phyloP scores from a whole-genome alignment of 495 filamentous ascomycete species.

The Aspergillus nidulans region DNA sequence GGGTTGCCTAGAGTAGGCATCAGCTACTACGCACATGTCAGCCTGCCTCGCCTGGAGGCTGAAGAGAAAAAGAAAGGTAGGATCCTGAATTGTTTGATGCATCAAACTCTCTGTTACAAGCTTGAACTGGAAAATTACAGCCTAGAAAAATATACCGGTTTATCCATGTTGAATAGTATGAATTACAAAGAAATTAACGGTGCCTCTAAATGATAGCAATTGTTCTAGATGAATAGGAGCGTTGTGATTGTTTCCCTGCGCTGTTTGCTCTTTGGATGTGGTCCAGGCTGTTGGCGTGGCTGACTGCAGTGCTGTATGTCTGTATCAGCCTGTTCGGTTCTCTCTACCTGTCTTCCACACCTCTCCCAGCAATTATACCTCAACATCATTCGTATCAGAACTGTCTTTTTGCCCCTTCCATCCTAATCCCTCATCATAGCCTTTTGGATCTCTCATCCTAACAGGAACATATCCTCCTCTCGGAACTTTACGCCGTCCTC shows the following conservation, averaged over 20 bases:
- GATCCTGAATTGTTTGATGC: neutral
- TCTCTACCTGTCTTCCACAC: neutral
- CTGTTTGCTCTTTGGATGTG: neutral
- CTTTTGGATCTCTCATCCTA: neutral
- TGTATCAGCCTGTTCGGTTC: constrained; percentile 5
- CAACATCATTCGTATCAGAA: neutral
- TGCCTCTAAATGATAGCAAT: too few relatives aligned
- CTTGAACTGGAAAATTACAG: neutral
- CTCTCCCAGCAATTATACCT: neutral
- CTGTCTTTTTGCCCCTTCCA: too few relatives aligned
- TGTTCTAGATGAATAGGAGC: too few relatives aligned
- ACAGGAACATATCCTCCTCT: neutral
- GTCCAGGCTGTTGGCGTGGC: neutral
- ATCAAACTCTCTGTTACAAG: neutral
- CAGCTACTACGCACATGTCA: neutral
- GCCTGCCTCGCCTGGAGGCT: neutral
- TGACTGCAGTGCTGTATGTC: constrained; percentile 3
- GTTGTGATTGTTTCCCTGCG: too few relatives aligned
- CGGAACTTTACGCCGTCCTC: neutral
- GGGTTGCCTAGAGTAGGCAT: constrained; percentile 4
- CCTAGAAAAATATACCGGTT: neutral
- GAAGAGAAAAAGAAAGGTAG: neutral
- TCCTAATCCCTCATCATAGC: neutral
- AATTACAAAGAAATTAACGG: neutral
- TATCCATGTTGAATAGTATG: neutral